These are phyloP conservation scores for Leucogyrophana mollusca DNA, from an alignment of 768 basidiomycete species.

Conservation along the genomic window DNA sequence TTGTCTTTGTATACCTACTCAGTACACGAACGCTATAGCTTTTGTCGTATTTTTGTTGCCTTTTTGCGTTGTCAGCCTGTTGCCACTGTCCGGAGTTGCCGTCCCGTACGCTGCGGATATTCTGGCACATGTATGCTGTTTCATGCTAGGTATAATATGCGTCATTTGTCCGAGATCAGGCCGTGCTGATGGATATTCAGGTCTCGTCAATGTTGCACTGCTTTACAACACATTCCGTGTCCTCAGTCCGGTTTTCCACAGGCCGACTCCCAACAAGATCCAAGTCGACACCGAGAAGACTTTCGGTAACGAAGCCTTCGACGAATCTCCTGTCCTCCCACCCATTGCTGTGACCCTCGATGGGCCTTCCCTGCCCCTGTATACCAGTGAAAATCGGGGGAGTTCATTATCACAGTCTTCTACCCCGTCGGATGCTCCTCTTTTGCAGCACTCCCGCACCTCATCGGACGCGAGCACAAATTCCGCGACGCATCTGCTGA, in stretches of 20 bases:
- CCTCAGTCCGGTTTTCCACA: constrained; percentile 51
- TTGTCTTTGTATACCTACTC: not conserved
- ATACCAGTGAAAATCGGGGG: not conserved
- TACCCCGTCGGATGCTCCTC: constrained; percentile 1
- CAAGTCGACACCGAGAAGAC: constrained; percentile 13
- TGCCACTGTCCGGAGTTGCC: constrained; percentile 44
- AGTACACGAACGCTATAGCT: constrained; percentile 35
- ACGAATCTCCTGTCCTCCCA: constrained; percentile 17
- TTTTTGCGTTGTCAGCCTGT: constrained; percentile 49
- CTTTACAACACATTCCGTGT: constrained; percentile 69
- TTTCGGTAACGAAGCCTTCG: constrained; percentile 22
- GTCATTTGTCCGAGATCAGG: not conserved
- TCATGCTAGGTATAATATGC: constrained; percentile 47
- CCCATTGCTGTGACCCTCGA: constrained; percentile 3
- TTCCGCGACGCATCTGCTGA: constrained; percentile 14
- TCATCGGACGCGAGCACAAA: constrained; percentile 16
- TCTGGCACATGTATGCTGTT: constrained; percentile 51
- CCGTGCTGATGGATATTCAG: constrained; percentile 30
- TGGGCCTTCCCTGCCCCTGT: constrained; percentile 1
- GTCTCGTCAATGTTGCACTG: constrained; percentile 62
- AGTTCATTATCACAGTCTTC: not conserved
- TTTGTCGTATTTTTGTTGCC: constrained; percentile 62
- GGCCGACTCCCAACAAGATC: constrained; percentile 8
- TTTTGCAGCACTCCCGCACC: constrained; percentile 8
- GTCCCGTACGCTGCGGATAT: constrained; percentile 48